Evolutionary conservation across 2,329 filamentous ascomycete species (phyloP).

Genomic region (Botrytis squamosa): DNA sequence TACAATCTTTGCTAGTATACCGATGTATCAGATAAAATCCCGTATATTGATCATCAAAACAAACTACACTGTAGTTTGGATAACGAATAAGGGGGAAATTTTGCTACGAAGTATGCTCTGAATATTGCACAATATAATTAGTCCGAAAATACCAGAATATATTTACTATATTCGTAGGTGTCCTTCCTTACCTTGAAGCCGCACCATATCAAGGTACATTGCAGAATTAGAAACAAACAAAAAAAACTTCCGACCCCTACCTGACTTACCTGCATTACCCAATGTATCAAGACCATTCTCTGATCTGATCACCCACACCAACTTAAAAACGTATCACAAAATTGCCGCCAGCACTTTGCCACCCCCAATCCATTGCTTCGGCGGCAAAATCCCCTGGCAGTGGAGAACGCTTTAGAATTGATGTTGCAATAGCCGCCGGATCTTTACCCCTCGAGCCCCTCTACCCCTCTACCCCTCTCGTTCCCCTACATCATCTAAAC

Average conservation of each 20-base stretch:
- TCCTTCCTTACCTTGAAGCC: neutral
- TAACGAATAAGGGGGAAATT: too few relatives aligned
- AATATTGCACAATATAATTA: neutral
- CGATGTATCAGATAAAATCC: too few relatives aligned
- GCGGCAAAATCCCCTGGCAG: neutral
- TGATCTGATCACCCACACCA: neutral
- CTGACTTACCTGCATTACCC: neutral
- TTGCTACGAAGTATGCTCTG: neutral
- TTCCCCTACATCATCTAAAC: neutral
- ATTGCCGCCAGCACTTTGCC: neutral
- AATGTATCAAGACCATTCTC: neutral
- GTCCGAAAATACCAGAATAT: neutral
- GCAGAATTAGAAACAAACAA: neutral
- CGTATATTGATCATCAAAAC: too few relatives aligned
- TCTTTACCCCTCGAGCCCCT: neutral
- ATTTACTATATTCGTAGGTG: neutral
- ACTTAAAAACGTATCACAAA: neutral
- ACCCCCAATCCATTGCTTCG: neutral
- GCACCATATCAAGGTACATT: neutral
- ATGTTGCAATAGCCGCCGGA: slow-evolving; percentile 1
- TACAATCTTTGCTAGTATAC: too few relatives aligned
- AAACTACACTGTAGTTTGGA: too few relatives aligned
- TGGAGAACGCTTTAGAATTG: neutral
- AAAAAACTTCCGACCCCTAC: neutral
- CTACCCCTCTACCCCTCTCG: neutral